A percentile compares a stretch with the other conserved stretches of the same genome.
These are phyloP conservation scores for Basipetospora chlamydospora DNA, from an alignment of 2,329 filamentous ascomycete genomes.

Conservation along the genomic window DNA sequence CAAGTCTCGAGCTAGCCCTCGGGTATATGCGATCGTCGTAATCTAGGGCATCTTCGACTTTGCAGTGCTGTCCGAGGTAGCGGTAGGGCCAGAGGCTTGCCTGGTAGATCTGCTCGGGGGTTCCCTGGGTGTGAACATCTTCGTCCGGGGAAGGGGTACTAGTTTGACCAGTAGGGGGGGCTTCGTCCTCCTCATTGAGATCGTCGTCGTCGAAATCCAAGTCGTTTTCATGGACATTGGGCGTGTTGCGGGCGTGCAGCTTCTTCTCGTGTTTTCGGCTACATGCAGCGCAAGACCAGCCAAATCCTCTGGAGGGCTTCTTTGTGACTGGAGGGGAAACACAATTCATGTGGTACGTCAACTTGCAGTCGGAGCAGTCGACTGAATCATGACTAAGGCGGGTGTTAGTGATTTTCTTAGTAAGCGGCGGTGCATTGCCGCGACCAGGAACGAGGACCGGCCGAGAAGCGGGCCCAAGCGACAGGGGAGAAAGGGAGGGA, in stretches of 20 bases:
- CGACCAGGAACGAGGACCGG: slow-evolving; percentile 5
- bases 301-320: slow-evolving; percentile 93
- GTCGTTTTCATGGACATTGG: slow-evolving; percentile 54
- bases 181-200: slow-evolving; percentile 56
- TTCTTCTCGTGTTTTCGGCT: slow-evolving; percentile 91
- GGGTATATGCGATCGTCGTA: slow-evolving; percentile 97
- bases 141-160: slow-evolving; percentile 30
- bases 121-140: slow-evolving; percentile 41
- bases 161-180: slow-evolving; percentile 42
- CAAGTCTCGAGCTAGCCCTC: slow-evolving; percentile 80
- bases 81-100: slow-evolving; percentile 93
- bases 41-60: slow-evolving; percentile 86
- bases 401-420: too few species aligned
- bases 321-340: slow-evolving; percentile 84
- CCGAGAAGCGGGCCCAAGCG: slow-evolving; percentile 5
- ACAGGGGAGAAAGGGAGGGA: slow-evolving; percentile 2
- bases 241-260: slow-evolving; percentile 78
- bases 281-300: slow-evolving; percentile 93
- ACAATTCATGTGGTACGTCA: slow-evolving; percentile 98
- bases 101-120: slow-evolving; percentile 78
- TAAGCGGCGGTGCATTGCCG: slow-evolving; percentile 1
- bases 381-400: slow-evolving; percentile 77
- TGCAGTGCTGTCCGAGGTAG: slow-evolving; percentile 90
- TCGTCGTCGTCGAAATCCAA: slow-evolving; percentile 53
- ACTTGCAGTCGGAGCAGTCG: slow-evolving; percentile 86